These are phyloP conservation scores for Pseudocercospora fuligena DNA, from an alignment of 2,329 filamentous ascomycete species.

Conservation along the genomic window DNA sequence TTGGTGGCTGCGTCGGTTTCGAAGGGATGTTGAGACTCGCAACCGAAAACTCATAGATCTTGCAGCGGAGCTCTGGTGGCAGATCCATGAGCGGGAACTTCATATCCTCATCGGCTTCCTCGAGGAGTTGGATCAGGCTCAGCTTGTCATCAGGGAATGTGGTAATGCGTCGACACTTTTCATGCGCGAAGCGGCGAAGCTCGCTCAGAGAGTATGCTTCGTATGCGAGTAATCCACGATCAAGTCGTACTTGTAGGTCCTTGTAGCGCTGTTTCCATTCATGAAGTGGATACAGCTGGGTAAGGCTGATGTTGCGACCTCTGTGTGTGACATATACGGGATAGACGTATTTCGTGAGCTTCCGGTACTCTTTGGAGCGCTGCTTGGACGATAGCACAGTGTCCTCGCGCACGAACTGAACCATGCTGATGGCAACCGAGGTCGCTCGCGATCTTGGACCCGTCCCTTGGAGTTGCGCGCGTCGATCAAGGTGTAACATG, in stretches of 20 bases:
- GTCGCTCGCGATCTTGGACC: not conserved
- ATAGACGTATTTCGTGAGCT: not conserved
- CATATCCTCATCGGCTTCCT: not conserved
- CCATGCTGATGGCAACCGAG: not conserved
- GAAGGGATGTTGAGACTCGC: not conserved
- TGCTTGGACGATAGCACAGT: not conserved
- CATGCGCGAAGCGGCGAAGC: not conserved
- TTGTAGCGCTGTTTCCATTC: not conserved
- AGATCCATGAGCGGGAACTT: not conserved
- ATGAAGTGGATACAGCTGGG: not conserved
- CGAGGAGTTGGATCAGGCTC: not conserved
- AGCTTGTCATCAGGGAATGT: not conserved
- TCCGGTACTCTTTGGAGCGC: not conserved
- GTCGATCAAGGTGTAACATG: not conserved
- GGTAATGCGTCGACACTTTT: not conserved
- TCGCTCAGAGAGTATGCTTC: not conserved
- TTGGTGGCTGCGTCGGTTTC: not conserved
- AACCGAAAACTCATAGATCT: not conserved
- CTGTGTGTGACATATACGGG: not conserved
- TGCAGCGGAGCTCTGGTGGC: not conserved
- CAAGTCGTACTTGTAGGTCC: not conserved
- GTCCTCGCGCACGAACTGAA: not conserved
- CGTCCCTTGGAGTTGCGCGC: not conserved
- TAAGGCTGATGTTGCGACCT: not conserved
- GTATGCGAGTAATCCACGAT: not conserved